Base-by-base conservation (phyloP, 2,329 filamentous ascomycete species). In the Fusarium equiseti region DNA sequence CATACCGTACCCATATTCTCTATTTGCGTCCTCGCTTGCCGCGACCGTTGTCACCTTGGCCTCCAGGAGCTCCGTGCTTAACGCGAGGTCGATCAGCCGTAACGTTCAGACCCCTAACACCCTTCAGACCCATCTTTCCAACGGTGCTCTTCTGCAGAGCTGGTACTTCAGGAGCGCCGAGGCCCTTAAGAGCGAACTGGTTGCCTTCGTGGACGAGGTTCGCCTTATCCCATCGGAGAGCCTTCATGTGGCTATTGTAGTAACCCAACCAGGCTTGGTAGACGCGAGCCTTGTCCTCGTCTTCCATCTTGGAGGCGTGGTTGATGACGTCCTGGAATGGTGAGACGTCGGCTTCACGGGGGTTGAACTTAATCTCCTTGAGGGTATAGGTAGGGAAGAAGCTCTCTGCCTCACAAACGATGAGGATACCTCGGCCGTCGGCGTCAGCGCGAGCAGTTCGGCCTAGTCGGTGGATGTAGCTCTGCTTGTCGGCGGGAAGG, bases 401-500 rank as follows among this genome's bases (percentile, higher is more conserved):
- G 0, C 79, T 70, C 73, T 92, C 89, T 4, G 80, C 76, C 5
- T 85, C 78, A 32, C 86, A 81, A 27, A 91, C 77, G 52, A 92
- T 80, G 32, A 91, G 81, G 77, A 89, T 88, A 40, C 89, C 90
- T 50, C 89, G 86, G 46, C 90, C 89, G 32, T 86, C 84, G 56
- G 89, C 89, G 50, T 87, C 86, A n/a, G 88, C 88, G 59, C 90
- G 88, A 8, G 86, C 89, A 4, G 90, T 92, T 49, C 90, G 89
- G 56, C 90, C 90, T 15, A 92, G 83, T 44, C 90, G 88, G 77
- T 92, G 90, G 63, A 92, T 87, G 80, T 92, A 92, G 50, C 87
- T 86, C 76, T 91, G 88, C 68, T 86, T 86, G 71, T 87, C 86
- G 7, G 82, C 79, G 12, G 90, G 88, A 7, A 89, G 77, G 57